Conservation (phyloP, 176 grass and related monocot genomes). For the Zoysia japonica region DNA sequence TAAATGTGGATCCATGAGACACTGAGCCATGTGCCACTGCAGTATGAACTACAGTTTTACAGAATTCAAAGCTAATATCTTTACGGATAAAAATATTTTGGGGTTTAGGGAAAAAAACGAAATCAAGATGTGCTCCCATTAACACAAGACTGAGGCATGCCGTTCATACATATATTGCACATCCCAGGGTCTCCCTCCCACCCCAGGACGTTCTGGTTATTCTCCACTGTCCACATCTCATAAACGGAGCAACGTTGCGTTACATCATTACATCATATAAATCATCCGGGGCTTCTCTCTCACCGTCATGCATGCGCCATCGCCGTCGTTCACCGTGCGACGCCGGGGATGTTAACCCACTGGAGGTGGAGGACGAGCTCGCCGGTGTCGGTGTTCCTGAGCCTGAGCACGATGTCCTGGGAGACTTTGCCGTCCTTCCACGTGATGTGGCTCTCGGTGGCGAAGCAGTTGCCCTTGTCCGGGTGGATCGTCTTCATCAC, state of each 20-base stretch:
- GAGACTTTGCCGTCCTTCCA: slow-evolving; percentile 65
- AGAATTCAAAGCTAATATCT: too few species aligned
- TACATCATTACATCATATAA: neutral
- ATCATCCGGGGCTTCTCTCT: neutral
- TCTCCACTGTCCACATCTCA: slow-evolving; percentile 7
- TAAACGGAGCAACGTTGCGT: slow-evolving; percentile 16
- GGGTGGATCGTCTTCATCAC: slow-evolving; percentile 64
- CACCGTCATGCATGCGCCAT: neutral
- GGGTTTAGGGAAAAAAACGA: too few species aligned
- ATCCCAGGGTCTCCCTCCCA: neutral
- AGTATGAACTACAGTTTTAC: too few species aligned
- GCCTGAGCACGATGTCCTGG: slow-evolving; percentile 70
- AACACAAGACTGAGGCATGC: neutral
- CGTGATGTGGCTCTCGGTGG: slow-evolving; percentile 56
- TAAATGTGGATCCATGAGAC: too few species aligned
- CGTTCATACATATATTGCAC: neutral
- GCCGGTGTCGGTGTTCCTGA: slow-evolving; percentile 61
- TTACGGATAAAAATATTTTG: too few species aligned
- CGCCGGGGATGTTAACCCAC: slow-evolving; percentile 68
- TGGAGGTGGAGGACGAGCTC: slow-evolving; percentile 70
- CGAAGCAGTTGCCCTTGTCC: slow-evolving; percentile 50
- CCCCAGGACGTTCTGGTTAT: slow-evolving; percentile 32
- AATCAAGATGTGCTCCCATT: too few species aligned
- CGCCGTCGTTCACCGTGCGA: slow-evolving; percentile 18
- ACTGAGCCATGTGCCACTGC: too few species aligned